A percentile compares a stretch with the other conserved stretches of the same genome.
Conservation (phyloP, 495 filamentous ascomycete genomes). For the Neurospora sp. region DNA sequence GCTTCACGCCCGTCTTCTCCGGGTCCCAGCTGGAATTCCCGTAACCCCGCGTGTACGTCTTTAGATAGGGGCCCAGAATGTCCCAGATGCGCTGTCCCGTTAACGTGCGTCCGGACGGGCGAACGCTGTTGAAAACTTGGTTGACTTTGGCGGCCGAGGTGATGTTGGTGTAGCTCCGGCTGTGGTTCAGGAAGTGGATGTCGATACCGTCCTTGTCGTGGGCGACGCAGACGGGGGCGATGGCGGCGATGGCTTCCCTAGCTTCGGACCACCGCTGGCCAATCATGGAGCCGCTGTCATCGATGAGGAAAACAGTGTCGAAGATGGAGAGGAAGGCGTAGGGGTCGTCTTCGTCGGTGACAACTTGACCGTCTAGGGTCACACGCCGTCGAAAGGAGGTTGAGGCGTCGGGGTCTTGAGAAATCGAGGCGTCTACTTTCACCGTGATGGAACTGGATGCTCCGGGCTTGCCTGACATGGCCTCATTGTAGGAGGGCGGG, state of each 20-base stretch:
- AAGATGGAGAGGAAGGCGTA: slow-evolving; percentile 81
- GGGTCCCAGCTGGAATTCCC: slow-evolving; percentile 29
- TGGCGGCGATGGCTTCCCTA: slow-evolving; percentile 56
- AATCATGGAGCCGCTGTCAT: slow-evolving; percentile 87
- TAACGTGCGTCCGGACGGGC: slow-evolving; percentile 58
- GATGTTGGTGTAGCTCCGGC: slow-evolving; percentile 48
- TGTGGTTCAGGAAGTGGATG: slow-evolving; percentile 77
- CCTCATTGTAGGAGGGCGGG: slow-evolving; percentile 12
- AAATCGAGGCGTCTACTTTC: background rate
- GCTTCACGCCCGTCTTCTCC: slow-evolving; percentile 45
- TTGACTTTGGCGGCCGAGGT: slow-evolving; percentile 41
- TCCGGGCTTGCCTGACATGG: slow-evolving; percentile 6
- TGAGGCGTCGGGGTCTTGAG: background rate
- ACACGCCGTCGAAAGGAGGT: background rate
- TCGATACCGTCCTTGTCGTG: slow-evolving; percentile 90
- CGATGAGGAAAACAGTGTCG: slow-evolving; percentile 89
- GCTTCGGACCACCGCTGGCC: slow-evolving; percentile 70
- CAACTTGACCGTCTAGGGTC: background rate
- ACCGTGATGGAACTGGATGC: slow-evolving; percentile 4
- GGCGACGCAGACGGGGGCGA: slow-evolving; percentile 75
- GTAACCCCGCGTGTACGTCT: slow-evolving; percentile 15
- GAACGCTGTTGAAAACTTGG: slow-evolving; percentile 56
- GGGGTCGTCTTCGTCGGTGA: slow-evolving; percentile 44
- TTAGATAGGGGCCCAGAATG: slow-evolving; percentile 63
- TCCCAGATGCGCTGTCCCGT: slow-evolving; percentile 63